Conservation (phyloP, 768 basidiomycete genomes). For the Jaapia argillacea region DNA sequence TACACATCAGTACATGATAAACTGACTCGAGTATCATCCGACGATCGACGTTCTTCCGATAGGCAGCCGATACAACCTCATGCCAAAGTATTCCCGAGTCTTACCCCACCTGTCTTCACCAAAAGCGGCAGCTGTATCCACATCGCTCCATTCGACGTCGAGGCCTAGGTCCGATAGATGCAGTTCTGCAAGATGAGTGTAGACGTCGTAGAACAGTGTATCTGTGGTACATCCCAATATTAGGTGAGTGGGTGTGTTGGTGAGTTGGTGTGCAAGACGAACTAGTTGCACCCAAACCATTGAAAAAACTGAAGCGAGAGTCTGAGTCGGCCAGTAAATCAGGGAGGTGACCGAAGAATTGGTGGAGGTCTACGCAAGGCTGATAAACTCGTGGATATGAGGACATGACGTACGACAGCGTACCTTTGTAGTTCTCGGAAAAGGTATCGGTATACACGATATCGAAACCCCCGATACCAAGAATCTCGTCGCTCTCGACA, state of each 20-base stretch:
- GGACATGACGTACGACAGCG: constrained; percentile 4
- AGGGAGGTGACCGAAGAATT: constrained; percentile 76
- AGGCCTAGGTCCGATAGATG: constrained; percentile 79
- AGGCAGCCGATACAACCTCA: constrained; percentile 69
- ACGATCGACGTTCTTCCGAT: too few species aligned
- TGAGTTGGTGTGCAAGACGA: constrained; percentile 16
- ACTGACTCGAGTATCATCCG: too few species aligned
- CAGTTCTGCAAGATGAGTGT: constrained; percentile 73
- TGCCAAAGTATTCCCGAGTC: constrained; percentile 64
- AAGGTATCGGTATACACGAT: constrained; percentile 90
- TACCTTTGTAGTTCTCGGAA: constrained; percentile 73
- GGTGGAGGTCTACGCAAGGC: constrained; percentile 43
- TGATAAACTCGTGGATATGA: background rate
- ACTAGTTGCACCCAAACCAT: constrained; percentile 95
- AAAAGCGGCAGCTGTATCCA: constrained; percentile 51
- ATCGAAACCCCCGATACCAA: constrained; percentile 69
- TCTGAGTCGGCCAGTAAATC: constrained; percentile 64
- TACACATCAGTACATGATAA: too few species aligned
- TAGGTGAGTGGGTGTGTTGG: background rate
- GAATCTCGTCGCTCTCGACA: constrained; percentile 47
- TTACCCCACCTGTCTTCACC: constrained; percentile 64
- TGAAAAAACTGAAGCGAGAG: constrained; percentile 91
- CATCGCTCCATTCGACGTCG: constrained; percentile 73
- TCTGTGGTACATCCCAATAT: constrained; percentile 34
- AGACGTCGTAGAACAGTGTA: constrained; percentile 84